Evolutionary conservation across 768 basidiomycete species (phyloP), one percentile per base, ranked within the genome.

Genomic region (Phylloporus rhodoxanthus): DNA sequence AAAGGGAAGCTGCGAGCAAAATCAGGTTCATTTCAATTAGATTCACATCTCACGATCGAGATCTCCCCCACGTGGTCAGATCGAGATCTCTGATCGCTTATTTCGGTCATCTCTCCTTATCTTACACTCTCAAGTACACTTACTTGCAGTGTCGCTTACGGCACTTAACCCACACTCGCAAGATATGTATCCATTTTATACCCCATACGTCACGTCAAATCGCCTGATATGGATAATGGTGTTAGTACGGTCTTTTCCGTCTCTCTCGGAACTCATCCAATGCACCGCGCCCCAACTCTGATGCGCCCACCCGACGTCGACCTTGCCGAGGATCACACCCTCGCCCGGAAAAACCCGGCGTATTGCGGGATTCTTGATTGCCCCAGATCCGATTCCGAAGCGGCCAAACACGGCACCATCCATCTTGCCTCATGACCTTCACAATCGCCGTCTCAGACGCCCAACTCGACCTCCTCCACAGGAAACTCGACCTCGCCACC

Each of bases 401-500:
- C n/a, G n/a, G n/a, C n/a, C n/a, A n/a, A 25, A 25, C 8, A 30
- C 29, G 2, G 11, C 28, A 26, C 9, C 34, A 15, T 6, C n/a
- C n/a, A n/a, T n/a, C n/a, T n/a, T n/a, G 7, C 10, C 19, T 26
- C 2, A 66, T 65, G 67, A 8, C 59, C 13, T 85, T 81, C 74
- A 69, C 58, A 30, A 72, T 84, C 32, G 44, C 70, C 6, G 57
- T 84, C 11, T 50, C 79, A 0, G 76, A 78, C 37, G 59, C 59
- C 1, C 58, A 70, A 14, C 61, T 85, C 21, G 57, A 63, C 0
- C 25, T 64, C 13, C 69, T 84, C 13, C 61, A 62, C 7, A 57
- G 62, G 36, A 84, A 80, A 53, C 76, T 85, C 11, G 68, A 65
- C 0, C 67, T 78, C 14, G 59, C 73, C 0, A 66, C 61, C 1